phyloP scores from a whole-genome alignment of 2,329 filamentous ascomycete genomes.

The Aspergillus quadrilineatus region DNA sequence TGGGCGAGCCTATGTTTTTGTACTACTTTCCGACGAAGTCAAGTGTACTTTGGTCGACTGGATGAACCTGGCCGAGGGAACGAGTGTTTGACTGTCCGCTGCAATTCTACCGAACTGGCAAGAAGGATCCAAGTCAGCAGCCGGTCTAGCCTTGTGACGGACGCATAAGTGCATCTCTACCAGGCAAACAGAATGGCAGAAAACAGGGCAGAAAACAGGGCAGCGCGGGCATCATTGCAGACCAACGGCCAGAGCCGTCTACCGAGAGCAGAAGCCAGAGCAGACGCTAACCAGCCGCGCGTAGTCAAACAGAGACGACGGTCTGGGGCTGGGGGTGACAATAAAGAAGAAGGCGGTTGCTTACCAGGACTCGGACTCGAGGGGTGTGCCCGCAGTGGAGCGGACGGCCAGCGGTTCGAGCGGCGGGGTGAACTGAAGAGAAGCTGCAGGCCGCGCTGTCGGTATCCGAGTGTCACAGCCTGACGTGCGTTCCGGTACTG shows the following conservation, averaged over 20 bases:
- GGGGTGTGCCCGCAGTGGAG: background rate
- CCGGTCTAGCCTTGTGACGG: conserved; percentile 4
- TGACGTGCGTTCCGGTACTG: conserved; percentile 6
- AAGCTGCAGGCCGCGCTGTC: conserved; percentile 14
- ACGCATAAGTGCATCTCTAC: conserved; percentile 2
- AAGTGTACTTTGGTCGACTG: background rate
- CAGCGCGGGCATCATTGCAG: background rate
- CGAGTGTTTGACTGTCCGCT: conserved; percentile 6
- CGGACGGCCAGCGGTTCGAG: conserved; percentile 3
- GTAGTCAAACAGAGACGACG: no score
- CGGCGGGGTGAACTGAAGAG: conserved; percentile 5
- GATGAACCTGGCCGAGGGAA: background rate
- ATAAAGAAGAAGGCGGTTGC: background rate
- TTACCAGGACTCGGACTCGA: conserved; percentile 8
- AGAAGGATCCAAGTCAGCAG: conserved; percentile 12
- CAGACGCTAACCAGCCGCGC: background rate
- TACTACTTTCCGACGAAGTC: background rate
- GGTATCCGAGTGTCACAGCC: conserved; percentile 16
- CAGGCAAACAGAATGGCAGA: background rate
- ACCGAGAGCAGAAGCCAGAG: background rate
- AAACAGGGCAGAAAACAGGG: background rate
- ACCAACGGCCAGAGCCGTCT: background rate
- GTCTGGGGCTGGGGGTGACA: background rate
- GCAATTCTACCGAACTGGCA: conserved; percentile 14
- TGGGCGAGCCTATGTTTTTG: conserved; percentile 4